A percentile compares a stretch with the other conserved stretches of the same genome.
Conservation (phyloP, 805 yeast species). For the Nakazawaea wyomingensis region DNA sequence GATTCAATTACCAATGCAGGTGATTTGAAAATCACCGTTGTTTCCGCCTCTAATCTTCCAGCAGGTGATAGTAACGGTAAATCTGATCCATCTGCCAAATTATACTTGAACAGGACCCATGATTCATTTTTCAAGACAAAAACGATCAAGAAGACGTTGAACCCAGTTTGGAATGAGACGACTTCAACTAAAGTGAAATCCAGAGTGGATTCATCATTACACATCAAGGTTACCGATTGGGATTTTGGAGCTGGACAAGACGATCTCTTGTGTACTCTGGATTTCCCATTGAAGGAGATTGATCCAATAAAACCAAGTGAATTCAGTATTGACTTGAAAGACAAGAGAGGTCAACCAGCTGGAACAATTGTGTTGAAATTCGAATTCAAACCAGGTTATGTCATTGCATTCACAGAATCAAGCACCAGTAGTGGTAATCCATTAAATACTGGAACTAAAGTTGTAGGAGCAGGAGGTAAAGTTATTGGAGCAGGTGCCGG, state of each 20-base stretch:
- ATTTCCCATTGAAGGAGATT: constrained; percentile 51
- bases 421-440: constrained; percentile 23
- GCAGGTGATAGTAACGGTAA: constrained; percentile 91
- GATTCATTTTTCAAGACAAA: constrained; percentile 66
- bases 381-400: constrained; percentile 66
- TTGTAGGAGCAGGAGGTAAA: constrained; percentile 41
- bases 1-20: constrained; percentile 81
- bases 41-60: constrained; percentile 62
- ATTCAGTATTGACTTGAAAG: constrained; percentile 47
- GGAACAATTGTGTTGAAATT: constrained; percentile 62
- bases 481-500: constrained; percentile 28
- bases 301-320: constrained; percentile 41
- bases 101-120: constrained; percentile 59
- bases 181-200: constrained; percentile 52
- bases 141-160: constrained; percentile 77
- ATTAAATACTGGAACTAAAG: constrained; percentile 28
- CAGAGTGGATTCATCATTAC: constrained; percentile 54
- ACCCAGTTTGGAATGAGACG: constrained; percentile 85
- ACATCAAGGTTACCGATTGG: constrained; percentile 75
- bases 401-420: constrained; percentile 38
- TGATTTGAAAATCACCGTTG: constrained; percentile 50
- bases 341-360: constrained; percentile 44
- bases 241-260: constrained; percentile 86
- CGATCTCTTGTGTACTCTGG: constrained; percentile 70
- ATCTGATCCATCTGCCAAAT: constrained; percentile 84